Base-by-base conservation (phyloP, 352 stramenopile genomes). In the Globisporangium middletonii region DNA sequence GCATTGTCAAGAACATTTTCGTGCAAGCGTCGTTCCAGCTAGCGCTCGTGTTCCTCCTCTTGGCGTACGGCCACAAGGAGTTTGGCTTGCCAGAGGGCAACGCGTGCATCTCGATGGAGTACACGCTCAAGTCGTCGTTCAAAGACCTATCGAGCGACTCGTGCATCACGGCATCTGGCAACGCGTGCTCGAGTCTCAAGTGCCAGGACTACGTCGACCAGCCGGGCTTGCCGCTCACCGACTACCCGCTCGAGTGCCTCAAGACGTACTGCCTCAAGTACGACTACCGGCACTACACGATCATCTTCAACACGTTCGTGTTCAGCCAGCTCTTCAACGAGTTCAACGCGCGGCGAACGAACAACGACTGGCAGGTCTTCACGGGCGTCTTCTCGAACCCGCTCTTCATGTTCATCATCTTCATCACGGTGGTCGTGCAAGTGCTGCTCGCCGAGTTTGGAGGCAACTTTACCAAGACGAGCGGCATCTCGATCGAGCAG, bases 241-340 rank as follows among this genome's bases (percentile, higher is more conserved):
- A 88, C 44, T 87, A 80, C 38, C 83, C 83, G 5, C 38, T 69
- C 1, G 60, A 59, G 8, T 92, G 80, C 50, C 53, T 92, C 30
- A 64, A 85, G 23, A 18, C 53, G 13, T 69, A 60, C 33, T 93
- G 83, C 52, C 11, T 53, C 19, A 16, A 62, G 47, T 79, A 95
- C 81, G 73, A 96, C 68, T 93, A 91, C 49, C 71, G 87, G 38
- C 97, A 99, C 75, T 98, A 97, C 72, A 98, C 96, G 4, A 75
- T 99, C 50, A 85, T 99, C 65, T 99, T 99, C 83, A 99, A 99
- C 71, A 92, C 94, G 23, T 99, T 99, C 68, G 96, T 99, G 7
- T 98, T 99, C 61, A 88, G 84, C 30, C 94, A 98, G 74, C 70
- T 99, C 30, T 99, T 93, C 59, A 93, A 93, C 63, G 83, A 93